phyloP scores from a whole-genome alignment of 352 stramenopile genomes.

The Globisporangium uncinulatum region DNA sequence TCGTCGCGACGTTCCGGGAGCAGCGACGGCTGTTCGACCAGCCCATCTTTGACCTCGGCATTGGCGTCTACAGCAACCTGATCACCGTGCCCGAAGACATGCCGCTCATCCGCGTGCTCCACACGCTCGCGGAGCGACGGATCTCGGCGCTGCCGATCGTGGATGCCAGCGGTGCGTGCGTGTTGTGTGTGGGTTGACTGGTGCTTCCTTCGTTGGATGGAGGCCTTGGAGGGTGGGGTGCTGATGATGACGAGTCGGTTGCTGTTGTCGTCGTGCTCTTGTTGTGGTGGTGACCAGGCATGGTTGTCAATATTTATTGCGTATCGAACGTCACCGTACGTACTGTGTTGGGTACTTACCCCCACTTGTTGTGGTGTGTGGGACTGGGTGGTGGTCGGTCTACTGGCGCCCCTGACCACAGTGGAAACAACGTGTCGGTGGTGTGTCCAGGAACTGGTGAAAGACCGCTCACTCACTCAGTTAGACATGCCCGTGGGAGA shows the following conservation, averaged over 20 bases:
- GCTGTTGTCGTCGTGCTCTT: constrained; percentile 10
- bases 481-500: constrained; percentile 87
- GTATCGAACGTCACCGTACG: constrained; percentile 85
- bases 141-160: constrained; percentile 84
- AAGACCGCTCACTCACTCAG: constrained; percentile 83
- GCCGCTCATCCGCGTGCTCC: constrained; percentile 91
- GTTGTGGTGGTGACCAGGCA: constrained; percentile 26
- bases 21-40: constrained; percentile 96
- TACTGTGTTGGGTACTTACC: constrained; percentile 1
- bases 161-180: constrained; percentile 62
- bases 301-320: constrained; percentile 91
- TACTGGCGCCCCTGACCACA: background rate
- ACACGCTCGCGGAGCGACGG: constrained; percentile 77
- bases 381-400: background rate
- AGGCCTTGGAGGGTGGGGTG: no score
- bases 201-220: no score
- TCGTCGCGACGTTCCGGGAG: constrained; percentile 96
- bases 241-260: background rate
- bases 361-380: background rate
- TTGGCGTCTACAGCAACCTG: constrained; percentile 93
- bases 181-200: background rate
- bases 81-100: constrained; percentile 92
- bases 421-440: background rate
- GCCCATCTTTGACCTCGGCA: constrained; percentile 92
- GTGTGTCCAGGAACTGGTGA: constrained; percentile 66